These are phyloP conservation scores for Aurinia saxatilis DNA, from an alignment of 345 rosid species.

Conservation along the genomic window DNA sequence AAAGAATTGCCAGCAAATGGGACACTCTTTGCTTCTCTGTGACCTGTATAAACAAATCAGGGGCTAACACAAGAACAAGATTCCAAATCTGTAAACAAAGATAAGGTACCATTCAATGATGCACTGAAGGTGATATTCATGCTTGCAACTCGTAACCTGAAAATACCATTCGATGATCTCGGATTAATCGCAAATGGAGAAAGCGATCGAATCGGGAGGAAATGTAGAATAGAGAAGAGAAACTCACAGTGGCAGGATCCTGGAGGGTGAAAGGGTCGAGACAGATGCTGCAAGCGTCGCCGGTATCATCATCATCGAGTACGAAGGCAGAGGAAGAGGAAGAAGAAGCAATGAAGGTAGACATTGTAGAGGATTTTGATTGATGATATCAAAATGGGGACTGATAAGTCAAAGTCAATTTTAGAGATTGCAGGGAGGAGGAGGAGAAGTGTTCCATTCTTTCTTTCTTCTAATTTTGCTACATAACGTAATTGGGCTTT, in stretches of 20 bases:
- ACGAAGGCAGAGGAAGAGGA: slow-evolving; percentile 26
- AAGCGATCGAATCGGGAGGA: no score
- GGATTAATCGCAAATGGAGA: no score
- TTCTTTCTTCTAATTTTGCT: no score
- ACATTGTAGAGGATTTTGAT: no score
- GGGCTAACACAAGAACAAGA: background rate
- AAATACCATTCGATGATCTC: slow-evolving; percentile 5
- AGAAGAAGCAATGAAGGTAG: slow-evolving; percentile 24
- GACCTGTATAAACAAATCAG: slow-evolving; percentile 47
- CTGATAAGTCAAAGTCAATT: no score
- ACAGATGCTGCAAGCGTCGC: slow-evolving; percentile 86
- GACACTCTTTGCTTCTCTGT: slow-evolving; percentile 94
- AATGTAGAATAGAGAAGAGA: background rate
- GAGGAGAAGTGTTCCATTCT: no score
- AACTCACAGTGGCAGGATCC: slow-evolving; percentile 60
- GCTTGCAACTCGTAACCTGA: slow-evolving; percentile 88
- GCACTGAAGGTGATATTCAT: slow-evolving; percentile 93
- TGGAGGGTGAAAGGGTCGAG: slow-evolving; percentile 64
- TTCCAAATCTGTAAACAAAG: background rate
- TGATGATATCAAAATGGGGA: no score
- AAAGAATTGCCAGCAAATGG: slow-evolving; percentile 81
- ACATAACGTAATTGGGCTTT: no score
- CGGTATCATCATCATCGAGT: slow-evolving; percentile 37
- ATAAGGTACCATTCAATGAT: slow-evolving; percentile 76
- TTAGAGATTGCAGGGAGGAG: no score